Base-by-base conservation (phyloP, 2,329 filamentous ascomycete species). In the Blastomyces parvus region DNA sequence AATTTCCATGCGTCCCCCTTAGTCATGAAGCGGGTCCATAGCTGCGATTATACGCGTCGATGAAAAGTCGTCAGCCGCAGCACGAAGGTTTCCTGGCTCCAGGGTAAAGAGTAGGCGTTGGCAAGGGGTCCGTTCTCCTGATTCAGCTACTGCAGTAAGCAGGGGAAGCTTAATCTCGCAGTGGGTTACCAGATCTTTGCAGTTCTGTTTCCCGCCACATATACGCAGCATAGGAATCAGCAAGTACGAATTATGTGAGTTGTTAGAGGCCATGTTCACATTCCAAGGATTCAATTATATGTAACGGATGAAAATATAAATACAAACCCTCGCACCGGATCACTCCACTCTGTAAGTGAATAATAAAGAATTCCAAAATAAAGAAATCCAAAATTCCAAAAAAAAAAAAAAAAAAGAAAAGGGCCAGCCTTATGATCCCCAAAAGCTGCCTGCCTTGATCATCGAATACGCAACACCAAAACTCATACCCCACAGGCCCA, bases 401-500 rank as follows among this genome's bases (percentile, higher is more conserved):
- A 25, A 13, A 17, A 17, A 17, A 52, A 27, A 22, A 52, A 52
- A 2, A 2, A 30, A 30, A 30, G 27, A 30, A 30, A 30, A 30
- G 27, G 13, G 11, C 30, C 13, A 17, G 13, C 2, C 30, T 17
- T 59, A 59, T 19, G 56, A 59, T n/a, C 38, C 56, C 38, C 36
- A 59, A 2, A 42, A 30, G 5, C n/a, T 22, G 40, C n/a, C 55
- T 14, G 9, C 6, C 53, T 22, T 57, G 17, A 36, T 1, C 27
- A 57, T 57, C 11, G 30, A n/a, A n/a, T 1, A 25, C 56, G 17
- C 56, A 42, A 59, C 57, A 3, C 76, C 75, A 66, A 76, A 74
- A 7, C 66, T 73, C 67, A 78, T 60, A 33, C 69, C 75, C 75
- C 75, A 77, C 3, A 80, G 69, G 30, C 69, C 75, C 55, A 67